Percentiles rank a stretch among this genome's conserved stretches.
Evolutionary conservation across 345 rosid species (phyloP).

Genomic region (Fremontodendron californicum): DNA sequence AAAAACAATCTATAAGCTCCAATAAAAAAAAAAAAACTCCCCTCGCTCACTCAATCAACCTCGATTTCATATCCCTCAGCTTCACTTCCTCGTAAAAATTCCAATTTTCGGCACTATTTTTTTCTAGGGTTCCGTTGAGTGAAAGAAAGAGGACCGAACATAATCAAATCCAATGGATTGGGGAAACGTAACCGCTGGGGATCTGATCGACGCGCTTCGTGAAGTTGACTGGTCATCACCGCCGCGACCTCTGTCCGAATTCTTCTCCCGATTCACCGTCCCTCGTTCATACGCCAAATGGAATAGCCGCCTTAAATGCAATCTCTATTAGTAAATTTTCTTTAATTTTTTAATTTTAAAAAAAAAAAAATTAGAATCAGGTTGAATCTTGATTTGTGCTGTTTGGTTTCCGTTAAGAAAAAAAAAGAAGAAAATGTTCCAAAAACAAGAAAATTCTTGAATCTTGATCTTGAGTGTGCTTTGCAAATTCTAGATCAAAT

Average conservation of each 20-base stretch:
- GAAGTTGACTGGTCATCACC: conserved; percentile 99
- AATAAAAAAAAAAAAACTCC: no score
- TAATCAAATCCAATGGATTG: conserved; percentile 62
- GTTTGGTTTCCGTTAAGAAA: not conserved
- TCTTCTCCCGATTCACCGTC: conserved; percentile 85
- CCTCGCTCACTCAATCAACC: not conserved
- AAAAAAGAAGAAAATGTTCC: not conserved
- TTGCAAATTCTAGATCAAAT: not conserved
- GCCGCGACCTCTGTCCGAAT: conserved; percentile 86
- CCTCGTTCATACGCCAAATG: conserved; percentile 77
- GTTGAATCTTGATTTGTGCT: not conserved
- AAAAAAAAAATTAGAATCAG: no score
- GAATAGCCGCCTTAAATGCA: conserved; percentile 99
- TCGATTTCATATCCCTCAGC: not conserved
- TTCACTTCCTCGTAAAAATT: not conserved
- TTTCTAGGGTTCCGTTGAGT: conserved; percentile 21
- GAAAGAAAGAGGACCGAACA: not conserved
- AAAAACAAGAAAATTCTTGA: not conserved
- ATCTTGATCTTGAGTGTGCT: not conserved
- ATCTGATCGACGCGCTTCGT: conserved; percentile 95
- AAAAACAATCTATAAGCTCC: no score
- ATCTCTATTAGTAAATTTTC: conserved; percentile 73
- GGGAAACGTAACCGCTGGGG: conserved; percentile 93
- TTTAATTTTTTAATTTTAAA: no score
- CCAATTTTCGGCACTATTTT: not conserved